Conservation (phyloP, 2,329 filamentous ascomycete genomes). For the Pezicula radicicola region DNA sequence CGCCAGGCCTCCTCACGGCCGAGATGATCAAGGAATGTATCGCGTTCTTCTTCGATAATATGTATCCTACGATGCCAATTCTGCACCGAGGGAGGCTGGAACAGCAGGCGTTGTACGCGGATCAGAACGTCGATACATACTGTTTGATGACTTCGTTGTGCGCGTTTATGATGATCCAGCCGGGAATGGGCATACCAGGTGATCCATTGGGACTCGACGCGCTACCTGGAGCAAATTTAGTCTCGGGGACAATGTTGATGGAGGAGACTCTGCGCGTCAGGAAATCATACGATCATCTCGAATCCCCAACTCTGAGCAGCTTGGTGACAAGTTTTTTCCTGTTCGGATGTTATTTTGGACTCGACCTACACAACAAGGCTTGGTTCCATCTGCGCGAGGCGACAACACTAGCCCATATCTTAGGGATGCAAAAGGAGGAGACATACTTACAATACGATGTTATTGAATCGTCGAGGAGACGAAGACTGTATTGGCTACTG, state of each 20-base stretch:
- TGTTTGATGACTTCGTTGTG: slow-evolving; percentile 63
- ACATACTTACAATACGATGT: slow-evolving; percentile 57
- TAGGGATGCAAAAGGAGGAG: slow-evolving; percentile 59
- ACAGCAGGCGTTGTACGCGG: slow-evolving; percentile 56
- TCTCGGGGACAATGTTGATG: slow-evolving; percentile 63
- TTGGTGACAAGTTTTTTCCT: slow-evolving; percentile 77
- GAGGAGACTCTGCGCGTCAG: slow-evolving; percentile 65
- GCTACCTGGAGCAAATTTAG: slow-evolving; percentile 53
- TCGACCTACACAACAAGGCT: slow-evolving; percentile 71
- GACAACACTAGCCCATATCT: slow-evolving; percentile 63
- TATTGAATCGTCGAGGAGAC: slow-evolving; percentile 58
- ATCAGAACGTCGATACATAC: slow-evolving; percentile 61
- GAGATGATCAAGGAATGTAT: slow-evolving; percentile 65
- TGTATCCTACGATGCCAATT: slow-evolving; percentile 63
- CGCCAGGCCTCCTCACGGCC: slow-evolving; percentile 55
- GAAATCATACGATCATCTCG: slow-evolving; percentile 59
- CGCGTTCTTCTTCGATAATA: slow-evolving; percentile 65
- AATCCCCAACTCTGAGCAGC: slow-evolving; percentile 51
- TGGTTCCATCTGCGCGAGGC: slow-evolving; percentile 80
- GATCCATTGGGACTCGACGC: slow-evolving; percentile 56
- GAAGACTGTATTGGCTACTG: slow-evolving; percentile 71
- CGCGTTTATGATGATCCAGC: slow-evolving; percentile 67
- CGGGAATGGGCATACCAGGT: slow-evolving; percentile 60
- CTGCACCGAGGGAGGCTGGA: slow-evolving; percentile 57
- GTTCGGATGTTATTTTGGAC: slow-evolving; percentile 67